Conservation (phyloP, 805 yeast species). For the Cyberlindnera bimundalis region DNA sequence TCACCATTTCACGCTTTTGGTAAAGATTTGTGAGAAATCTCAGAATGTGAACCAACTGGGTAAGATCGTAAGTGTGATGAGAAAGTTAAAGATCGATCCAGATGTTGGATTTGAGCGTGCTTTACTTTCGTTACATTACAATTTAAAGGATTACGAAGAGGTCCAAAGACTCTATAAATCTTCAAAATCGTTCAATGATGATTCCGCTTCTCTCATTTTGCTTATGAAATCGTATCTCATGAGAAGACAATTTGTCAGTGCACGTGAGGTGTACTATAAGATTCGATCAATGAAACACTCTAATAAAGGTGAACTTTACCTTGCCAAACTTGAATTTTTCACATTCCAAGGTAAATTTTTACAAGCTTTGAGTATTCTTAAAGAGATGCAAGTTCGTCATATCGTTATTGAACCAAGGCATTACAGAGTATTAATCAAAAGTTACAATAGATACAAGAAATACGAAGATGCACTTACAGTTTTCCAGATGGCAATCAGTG, state of each 20-base stretch:
- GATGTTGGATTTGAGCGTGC: constrained; percentile 12
- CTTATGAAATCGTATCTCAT: constrained; percentile 20
- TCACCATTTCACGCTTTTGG: constrained; percentile 10
- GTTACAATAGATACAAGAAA: constrained; percentile 26
- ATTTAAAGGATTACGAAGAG: constrained; percentile 10
- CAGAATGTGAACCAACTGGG: constrained; percentile 10
- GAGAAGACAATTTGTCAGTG: constrained; percentile 8
- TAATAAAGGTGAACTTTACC: background rate
- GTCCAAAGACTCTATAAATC: constrained; percentile 12
- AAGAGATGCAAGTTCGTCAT: constrained; percentile 25
- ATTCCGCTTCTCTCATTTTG: constrained; percentile 8
- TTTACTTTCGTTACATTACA: constrained; percentile 16
- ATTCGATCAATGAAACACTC: background rate
- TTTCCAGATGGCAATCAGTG: constrained; percentile 27
- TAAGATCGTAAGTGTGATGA: constrained; percentile 16
- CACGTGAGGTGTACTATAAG: constrained; percentile 8
- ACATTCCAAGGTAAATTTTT: constrained; percentile 22
- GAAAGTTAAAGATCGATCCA: constrained; percentile 11
- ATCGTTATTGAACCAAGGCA: constrained; percentile 24
- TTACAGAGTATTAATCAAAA: constrained; percentile 31
- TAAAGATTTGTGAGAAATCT: constrained; percentile 15
- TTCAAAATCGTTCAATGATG: background rate
- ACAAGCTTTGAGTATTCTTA: constrained; percentile 30
- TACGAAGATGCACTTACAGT: constrained; percentile 28
- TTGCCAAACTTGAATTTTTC: constrained; percentile 11